These are phyloP conservation scores for Chloris gayana DNA, from an alignment of 176 grass and related monocot genomes.

Conservation along the genomic window DNA sequence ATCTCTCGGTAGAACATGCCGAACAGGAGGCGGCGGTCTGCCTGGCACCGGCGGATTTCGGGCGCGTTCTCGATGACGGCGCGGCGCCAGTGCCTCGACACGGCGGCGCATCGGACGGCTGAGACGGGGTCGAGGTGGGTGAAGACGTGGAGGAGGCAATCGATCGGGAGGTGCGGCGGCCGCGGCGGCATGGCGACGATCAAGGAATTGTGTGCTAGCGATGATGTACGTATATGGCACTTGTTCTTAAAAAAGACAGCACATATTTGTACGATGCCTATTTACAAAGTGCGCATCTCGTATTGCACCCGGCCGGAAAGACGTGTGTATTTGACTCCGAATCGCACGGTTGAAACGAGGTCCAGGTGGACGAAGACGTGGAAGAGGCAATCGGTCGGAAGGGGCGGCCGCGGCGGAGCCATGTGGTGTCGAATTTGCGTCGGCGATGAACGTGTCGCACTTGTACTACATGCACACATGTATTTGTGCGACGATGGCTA, in stretches of 20 bases:
- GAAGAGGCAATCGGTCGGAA: conserved; percentile 9
- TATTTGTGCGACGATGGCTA: too few species aligned
- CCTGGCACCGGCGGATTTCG: not conserved
- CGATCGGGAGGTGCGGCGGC: not conserved
- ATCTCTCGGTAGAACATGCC: conserved; percentile 17
- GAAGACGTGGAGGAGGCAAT: conserved; percentile 31
- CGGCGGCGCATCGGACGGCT: conserved; percentile 1
- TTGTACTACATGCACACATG: too few species aligned
- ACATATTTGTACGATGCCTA: too few species aligned
- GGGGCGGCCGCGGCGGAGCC: not conserved
- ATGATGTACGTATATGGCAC: not conserved
- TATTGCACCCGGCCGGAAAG: too few species aligned
- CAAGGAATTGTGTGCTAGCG: too few species aligned
- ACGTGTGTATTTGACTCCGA: not conserved
- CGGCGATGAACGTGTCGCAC: not conserved
- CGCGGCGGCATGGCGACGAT: not conserved
- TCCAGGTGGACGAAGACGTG: conserved; percentile 21
- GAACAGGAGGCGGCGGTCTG: not conserved
- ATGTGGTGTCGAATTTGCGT: not conserved
- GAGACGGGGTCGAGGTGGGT: not conserved
- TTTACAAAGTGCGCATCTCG: too few species aligned
- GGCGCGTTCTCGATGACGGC: not conserved
- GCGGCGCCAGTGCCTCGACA: not conserved
- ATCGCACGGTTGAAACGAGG: not conserved
- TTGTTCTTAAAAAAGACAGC: too few species aligned